Conservation (phyloP, 768 basidiomycete species). For the Antrodiella citrinella region DNA sequence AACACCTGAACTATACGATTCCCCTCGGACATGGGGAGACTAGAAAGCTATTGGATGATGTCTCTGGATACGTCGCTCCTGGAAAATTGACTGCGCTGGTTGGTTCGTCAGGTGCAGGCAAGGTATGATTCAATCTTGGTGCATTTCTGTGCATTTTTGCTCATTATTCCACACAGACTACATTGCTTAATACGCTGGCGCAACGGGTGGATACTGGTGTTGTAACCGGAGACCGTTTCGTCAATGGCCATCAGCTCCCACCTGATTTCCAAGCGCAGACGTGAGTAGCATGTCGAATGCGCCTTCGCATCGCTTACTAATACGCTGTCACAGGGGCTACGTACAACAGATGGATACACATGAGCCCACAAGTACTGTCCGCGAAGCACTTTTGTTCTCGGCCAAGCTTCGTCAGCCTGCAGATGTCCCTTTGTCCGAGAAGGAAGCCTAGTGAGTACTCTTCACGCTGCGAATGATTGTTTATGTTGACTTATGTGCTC, state of each 20-base stretch:
- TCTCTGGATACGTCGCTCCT: conserved; percentile 76
- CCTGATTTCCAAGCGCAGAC: conserved; percentile 50
- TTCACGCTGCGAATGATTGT: no score
- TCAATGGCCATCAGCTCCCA: conserved; percentile 37
- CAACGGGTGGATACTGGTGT: conserved; percentile 31
- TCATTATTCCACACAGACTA: conserved; percentile 27
- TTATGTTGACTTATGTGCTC: not conserved
- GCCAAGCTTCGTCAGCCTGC: conserved; percentile 71
- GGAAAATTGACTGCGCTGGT: conserved; percentile 74
- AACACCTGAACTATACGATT: conserved; percentile 59
- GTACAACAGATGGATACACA: conserved; percentile 85
- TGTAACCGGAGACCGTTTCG: conserved; percentile 33
- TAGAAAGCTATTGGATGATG: conserved; percentile 54
- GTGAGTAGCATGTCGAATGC: not conserved
- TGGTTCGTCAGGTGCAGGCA: conserved; percentile 54
- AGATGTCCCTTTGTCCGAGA: conserved; percentile 56
- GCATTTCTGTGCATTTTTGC: no score
- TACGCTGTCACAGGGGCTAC: conserved; percentile 47
- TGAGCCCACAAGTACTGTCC: conserved; percentile 64
- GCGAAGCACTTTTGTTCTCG: conserved; percentile 75
- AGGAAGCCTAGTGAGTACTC: conserved; percentile 71
- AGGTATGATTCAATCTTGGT: no score
- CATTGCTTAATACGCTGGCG: conserved; percentile 39
- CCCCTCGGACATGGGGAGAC: conserved; percentile 36
- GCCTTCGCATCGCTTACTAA: not conserved